These are phyloP conservation scores for Mariannaea elegans DNA, from an alignment of 2,329 filamentous ascomycete genomes.

Conservation along the genomic window DNA sequence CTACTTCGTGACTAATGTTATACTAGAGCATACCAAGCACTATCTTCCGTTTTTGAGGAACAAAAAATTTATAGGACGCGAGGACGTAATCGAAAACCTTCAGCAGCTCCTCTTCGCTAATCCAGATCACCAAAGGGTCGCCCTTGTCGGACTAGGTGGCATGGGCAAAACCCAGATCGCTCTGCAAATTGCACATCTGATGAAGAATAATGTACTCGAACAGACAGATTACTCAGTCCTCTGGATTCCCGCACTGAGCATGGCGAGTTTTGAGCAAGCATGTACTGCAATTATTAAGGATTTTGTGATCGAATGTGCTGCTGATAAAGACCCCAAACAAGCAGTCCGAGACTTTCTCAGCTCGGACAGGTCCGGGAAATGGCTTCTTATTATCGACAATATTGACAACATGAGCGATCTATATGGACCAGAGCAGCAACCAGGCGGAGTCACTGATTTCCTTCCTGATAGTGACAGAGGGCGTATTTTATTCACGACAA, in stretches of 20 bases:
- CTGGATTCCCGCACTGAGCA: conserved; percentile 7
- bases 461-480: not conserved
- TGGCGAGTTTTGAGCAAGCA: not conserved
- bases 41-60: not conserved
- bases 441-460: not conserved
- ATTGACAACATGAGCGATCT: not conserved
- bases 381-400: conserved; percentile 8
- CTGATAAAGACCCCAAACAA: not conserved
- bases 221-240: conserved; percentile 18
- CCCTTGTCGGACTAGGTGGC: not conserved
- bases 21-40: not conserved
- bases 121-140: not conserved
- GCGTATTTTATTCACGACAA: conserved; percentile 1
- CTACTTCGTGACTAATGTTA: conserved; percentile 34
- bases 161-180: conserved; percentile 6
- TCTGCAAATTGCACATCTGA: not conserved
- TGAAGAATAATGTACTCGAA: not conserved
- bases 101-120: not conserved
- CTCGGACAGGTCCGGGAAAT: not conserved
- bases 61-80: not conserved
- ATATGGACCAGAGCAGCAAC: not conserved
- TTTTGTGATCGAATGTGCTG: not conserved
- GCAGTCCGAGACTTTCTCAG: not conserved
- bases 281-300: not conserved
- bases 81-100: not conserved